These are phyloP conservation scores for Venturia effusa DNA, from an alignment of 2,329 filamentous ascomycete species.

Conservation along the genomic window DNA sequence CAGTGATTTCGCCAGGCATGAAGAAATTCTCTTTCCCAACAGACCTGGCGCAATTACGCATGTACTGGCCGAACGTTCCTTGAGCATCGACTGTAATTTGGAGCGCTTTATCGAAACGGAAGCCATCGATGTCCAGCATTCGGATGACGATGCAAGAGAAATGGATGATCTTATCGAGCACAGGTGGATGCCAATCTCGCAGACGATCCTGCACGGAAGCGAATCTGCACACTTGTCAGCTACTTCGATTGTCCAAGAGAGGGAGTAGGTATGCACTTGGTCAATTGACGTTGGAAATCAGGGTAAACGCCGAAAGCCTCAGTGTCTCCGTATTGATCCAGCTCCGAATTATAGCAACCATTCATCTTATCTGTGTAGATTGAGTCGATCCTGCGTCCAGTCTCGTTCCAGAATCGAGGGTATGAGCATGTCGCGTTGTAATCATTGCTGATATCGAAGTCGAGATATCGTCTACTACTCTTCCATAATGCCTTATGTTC, in stretches of 20 bases:
- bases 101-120: conserved; percentile 53
- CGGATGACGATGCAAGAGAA: conserved; percentile 51
- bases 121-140: conserved; percentile 52
- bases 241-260: background rate
- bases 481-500: conserved; percentile 51
- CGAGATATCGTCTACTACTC: conserved; percentile 39
- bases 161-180: conserved; percentile 43
- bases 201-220: conserved; percentile 55
- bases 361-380: conserved; percentile 37
- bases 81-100: conserved; percentile 52
- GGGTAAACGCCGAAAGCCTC: conserved; percentile 52
- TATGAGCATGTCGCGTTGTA: conserved; percentile 46
- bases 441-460: conserved; percentile 43
- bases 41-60: conserved; percentile 34
- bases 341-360: conserved; percentile 51
- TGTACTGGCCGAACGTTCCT: conserved; percentile 37
- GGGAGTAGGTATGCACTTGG: conserved; percentile 34
- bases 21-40: conserved; percentile 53
- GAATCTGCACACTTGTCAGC: conserved; percentile 20
- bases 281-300: conserved; percentile 51
- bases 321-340: conserved; percentile 51
- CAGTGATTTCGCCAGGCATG: conserved; percentile 52
- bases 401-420: conserved; percentile 50
- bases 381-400: conserved; percentile 26
- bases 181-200: conserved; percentile 49